Percentiles rank a stretch among this genome's conserved stretches.
These are phyloP conservation scores for Botrytis byssoidea DNA, from an alignment of 2,329 filamentous ascomycete species.

Conservation along the genomic window DNA sequence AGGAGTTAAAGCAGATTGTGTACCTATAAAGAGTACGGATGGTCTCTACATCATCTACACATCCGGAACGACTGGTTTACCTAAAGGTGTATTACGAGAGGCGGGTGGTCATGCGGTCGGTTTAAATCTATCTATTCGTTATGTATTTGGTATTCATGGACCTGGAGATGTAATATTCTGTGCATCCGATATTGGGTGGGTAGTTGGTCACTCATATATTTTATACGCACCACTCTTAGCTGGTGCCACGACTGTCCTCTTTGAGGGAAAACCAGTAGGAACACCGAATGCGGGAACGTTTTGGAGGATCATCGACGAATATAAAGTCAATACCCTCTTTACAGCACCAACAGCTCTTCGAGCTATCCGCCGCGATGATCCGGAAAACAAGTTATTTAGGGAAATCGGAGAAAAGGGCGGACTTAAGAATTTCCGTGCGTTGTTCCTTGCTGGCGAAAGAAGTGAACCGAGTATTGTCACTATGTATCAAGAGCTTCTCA, in stretches of 20 bases:
- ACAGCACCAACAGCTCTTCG: slow-evolving; percentile 85
- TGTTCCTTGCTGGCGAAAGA: slow-evolving; percentile 87
- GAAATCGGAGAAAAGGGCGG: slow-evolving; percentile 65
- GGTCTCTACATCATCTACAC: slow-evolving; percentile 91
- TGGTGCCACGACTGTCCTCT: slow-evolving; percentile 82
- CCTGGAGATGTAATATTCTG: slow-evolving; percentile 73
- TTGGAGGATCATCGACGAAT: slow-evolving; percentile 82
- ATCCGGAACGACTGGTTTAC: slow-evolving; percentile 75
- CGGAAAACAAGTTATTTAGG: slow-evolving; percentile 65
- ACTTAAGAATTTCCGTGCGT: slow-evolving; percentile 65
- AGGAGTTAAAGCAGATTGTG: slow-evolving; percentile 67
- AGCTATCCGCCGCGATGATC: slow-evolving; percentile 84
- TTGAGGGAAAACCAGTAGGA: slow-evolving; percentile 91
- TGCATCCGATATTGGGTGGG: slow-evolving; percentile 89
- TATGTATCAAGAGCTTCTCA: slow-evolving; percentile 74
- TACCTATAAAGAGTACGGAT: slow-evolving; percentile 75
- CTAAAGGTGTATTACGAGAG: slow-evolving; percentile 80
- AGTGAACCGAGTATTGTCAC: slow-evolving; percentile 83
- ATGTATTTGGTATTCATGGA: slow-evolving; percentile 78
- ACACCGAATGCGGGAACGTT: slow-evolving; percentile 85
- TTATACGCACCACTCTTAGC: slow-evolving; percentile 83
- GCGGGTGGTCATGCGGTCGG: slow-evolving; percentile 87
- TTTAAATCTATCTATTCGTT: slow-evolving; percentile 75
- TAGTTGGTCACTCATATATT: slow-evolving; percentile 83
- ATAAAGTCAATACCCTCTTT: slow-evolving; percentile 80